These are phyloP conservation scores for Stephanocyclus meneghinianus DNA, from an alignment of 352 stramenopile species.

Conservation along the genomic window DNA sequence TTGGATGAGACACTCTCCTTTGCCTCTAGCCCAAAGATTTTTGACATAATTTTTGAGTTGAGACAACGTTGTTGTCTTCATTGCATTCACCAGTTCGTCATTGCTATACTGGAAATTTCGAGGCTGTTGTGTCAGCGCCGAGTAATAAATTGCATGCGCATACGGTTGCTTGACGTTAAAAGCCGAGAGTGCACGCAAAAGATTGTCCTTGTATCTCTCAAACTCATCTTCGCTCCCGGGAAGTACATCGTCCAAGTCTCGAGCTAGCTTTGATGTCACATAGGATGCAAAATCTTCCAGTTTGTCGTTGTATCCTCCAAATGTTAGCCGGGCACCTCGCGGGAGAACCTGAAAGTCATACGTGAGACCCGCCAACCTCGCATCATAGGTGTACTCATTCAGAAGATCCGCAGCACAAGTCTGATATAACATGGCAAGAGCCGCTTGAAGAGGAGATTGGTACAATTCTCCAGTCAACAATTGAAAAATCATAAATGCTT, in stretches of 20 bases:
- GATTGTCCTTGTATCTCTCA: constrained; percentile 77
- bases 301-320: constrained; percentile 82
- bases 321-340: constrained; percentile 71
- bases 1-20: constrained; percentile 74
- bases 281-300: constrained; percentile 72
- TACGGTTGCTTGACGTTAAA: constrained; percentile 81
- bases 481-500: constrained; percentile 78
- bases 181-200: constrained; percentile 53
- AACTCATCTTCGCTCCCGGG: constrained; percentile 73
- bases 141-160: constrained; percentile 70
- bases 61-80: constrained; percentile 49
- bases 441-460: constrained; percentile 54
- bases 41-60: constrained; percentile 67
- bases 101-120: constrained; percentile 67
- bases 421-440: constrained; percentile 71
- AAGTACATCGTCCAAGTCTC: constrained; percentile 67
- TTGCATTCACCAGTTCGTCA: constrained; percentile 52
- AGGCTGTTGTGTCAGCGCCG: constrained; percentile 56
- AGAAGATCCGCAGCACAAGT: constrained; percentile 61
- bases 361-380: constrained; percentile 65
- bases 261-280: constrained; percentile 68
- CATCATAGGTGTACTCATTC: constrained; percentile 73
- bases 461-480: constrained; percentile 69
- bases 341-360: constrained; percentile 76
- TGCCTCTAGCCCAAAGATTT: constrained; percentile 69